Base-by-base conservation (phyloP, 2,329 filamentous ascomycete genomes). In the Curvularia hawaiiensis region DNA sequence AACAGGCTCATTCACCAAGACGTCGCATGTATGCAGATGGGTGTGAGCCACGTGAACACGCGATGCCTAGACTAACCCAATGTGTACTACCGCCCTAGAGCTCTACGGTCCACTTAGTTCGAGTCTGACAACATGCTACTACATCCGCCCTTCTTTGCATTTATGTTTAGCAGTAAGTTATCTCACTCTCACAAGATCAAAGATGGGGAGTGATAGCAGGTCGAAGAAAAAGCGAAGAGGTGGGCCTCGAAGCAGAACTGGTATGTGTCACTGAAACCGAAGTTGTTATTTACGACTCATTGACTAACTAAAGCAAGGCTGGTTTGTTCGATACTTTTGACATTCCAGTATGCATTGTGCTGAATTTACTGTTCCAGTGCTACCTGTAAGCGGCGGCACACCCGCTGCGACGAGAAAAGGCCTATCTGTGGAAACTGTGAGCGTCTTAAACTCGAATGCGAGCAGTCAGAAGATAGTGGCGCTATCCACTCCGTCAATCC, bases 351-450 rank as follows among this genome's bases (percentile, higher is more conserved):
- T 31, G 22, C 38, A 26, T 38, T 22, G 7, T 31, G 9, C 9
- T 45, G 14, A 56, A 28, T 66, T 22, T 44, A 20, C 33, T 44
- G 3, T 11, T 43, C n/a, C 41, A 75, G 73, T 51, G 51, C 69
- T 28, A 74, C 72, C 3, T 75, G 72, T 48, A 75, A 75, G 58
- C 60, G 67, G 3, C 63, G 73, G n/a, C 72, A 76, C 50, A 69
- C 66, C 18, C 66, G 72, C 22, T 76, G 73, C 50, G 73, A 76
- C 24, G 73, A 76, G 50, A 68, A 62, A 46, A 73, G 66, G 28
- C 73, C 73, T 12, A 56, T 68, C 12, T 75, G 73, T 50, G 64
- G 72, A n/a, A 74, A 68, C 28, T 74, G 72, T 45, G 66, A 65
- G 24, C 65, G 72, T 11, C 61, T 74, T 1, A 61, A 67, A 43